Percentiles rank a stretch among this genome's conserved stretches.
Conservation (phyloP, 176 grass and related monocot species). For the Pontederia crassipes region DNA sequence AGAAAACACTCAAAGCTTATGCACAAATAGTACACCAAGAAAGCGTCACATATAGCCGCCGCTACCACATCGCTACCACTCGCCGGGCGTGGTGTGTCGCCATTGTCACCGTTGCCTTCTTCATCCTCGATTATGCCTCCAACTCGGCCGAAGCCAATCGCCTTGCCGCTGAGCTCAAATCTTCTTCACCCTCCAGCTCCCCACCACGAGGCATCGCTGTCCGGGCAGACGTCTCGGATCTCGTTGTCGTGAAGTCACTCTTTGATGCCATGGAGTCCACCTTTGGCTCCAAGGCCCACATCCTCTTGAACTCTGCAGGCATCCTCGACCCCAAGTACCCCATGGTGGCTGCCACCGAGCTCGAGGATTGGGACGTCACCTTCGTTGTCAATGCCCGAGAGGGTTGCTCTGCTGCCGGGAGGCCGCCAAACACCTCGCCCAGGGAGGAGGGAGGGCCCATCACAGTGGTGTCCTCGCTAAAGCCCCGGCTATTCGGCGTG, state of each 20-base stretch:
- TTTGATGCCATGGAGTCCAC: constrained; percentile 51
- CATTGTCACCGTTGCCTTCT: constrained; percentile 47
- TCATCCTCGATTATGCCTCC: constrained; percentile 53
- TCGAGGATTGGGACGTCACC: constrained; percentile 59
- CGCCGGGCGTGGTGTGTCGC: constrained; percentile 43
- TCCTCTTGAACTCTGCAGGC: constrained; percentile 51
- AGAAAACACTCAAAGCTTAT: too few species aligned
- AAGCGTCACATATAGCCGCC: background rate
- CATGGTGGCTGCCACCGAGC: constrained; percentile 36
- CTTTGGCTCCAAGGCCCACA: constrained; percentile 36
- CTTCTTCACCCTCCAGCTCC: background rate
- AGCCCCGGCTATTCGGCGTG: constrained; percentile 35
- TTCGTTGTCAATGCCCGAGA: constrained; percentile 53
- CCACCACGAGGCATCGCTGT: constrained; percentile 5
- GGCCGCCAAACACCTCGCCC: too few species aligned
- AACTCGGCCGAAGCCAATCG: constrained; percentile 32
- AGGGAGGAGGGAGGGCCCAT: constrained; percentile 26
- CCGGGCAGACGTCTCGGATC: constrained; percentile 40
- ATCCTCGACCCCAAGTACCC: too few species aligned
- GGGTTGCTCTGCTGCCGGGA: constrained; percentile 47
- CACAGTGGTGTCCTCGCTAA: constrained; percentile 25
- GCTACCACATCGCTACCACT: constrained; percentile 24
- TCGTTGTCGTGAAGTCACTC: constrained; percentile 33
- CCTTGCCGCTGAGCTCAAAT: constrained; percentile 40
- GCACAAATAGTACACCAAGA: too few species aligned